phyloP scores from a whole-genome alignment of 2,329 filamentous ascomycete genomes.

The Sporothrix brasiliensis region DNA sequence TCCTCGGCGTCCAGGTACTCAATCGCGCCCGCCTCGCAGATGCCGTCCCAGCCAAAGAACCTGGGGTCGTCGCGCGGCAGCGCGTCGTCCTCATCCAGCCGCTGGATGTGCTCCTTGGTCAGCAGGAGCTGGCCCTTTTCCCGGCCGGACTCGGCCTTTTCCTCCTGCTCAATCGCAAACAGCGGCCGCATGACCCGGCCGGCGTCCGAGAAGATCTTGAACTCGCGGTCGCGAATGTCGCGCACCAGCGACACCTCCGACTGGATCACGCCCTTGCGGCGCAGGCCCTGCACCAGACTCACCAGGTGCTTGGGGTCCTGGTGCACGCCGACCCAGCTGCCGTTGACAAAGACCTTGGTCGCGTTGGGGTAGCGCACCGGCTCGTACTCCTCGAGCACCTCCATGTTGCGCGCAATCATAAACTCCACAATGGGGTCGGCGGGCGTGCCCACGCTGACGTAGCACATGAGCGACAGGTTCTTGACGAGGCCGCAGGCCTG shows the following conservation, averaged over 20 bases:
- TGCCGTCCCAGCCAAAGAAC: conserved; percentile 84
- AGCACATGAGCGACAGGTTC: conserved; percentile 97
- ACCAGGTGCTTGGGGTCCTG: conserved; percentile 86
- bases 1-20: conserved; percentile 98
- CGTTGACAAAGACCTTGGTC: conserved; percentile 97
- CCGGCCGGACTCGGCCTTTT: conserved; percentile 64
- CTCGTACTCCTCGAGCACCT: conserved; percentile 93
- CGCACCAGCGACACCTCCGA: conserved; percentile 93
- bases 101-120: conserved; percentile 76
- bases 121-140: conserved; percentile 73
- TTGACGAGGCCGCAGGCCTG: conserved; percentile 98
- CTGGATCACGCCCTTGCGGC: conserved; percentile 79
- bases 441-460: conserved; percentile 92
- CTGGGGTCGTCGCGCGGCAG: conserved; percentile 61
- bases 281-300: conserved; percentile 72
- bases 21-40: conserved; percentile 81
- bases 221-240: conserved; percentile 95
- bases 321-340: conserved; percentile 96
- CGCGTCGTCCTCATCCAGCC: conserved; percentile 67
- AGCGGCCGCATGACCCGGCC: conserved; percentile 91
- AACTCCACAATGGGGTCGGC: conserved; percentile 90
- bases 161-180: conserved; percentile 90
- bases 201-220: conserved; percentile 97
- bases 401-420: conserved; percentile 95
- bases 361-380: conserved; percentile 82